Percentiles rank a stretch among this genome's conserved stretches.
Conservation (phyloP, 768 basidiomycete genomes). For the Suillus fuscotomentosus region DNA sequence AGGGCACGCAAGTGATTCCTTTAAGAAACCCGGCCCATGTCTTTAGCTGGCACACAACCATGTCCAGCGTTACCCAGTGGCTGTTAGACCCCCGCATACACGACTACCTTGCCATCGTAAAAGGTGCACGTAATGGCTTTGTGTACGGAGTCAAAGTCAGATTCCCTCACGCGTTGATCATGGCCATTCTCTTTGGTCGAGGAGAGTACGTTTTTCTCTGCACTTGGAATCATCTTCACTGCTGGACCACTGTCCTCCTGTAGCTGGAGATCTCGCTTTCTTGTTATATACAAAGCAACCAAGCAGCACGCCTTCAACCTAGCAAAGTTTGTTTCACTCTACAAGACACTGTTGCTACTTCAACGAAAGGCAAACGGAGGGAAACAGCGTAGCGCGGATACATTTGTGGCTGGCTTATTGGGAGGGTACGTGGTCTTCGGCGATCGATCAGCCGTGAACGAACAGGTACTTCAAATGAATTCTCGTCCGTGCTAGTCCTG, state of each 20-base stretch:
- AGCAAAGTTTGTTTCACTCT: slow-evolving; percentile 90
- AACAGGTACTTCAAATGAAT: slow-evolving; percentile 57
- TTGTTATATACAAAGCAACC: slow-evolving; percentile 77
- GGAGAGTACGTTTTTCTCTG: slow-evolving; percentile 67
- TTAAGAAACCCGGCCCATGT: neutral
- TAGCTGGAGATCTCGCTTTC: slow-evolving; percentile 72
- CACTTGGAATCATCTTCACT: slow-evolving; percentile 8
- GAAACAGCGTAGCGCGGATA: slow-evolving; percentile 78
- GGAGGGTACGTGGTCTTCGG: slow-evolving; percentile 92
- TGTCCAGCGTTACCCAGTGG: slow-evolving; percentile 25
- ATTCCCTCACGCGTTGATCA: slow-evolving; percentile 95
- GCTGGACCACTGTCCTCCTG: slow-evolving; percentile 6
- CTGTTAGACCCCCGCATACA: slow-evolving; percentile 71
- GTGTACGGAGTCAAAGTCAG: slow-evolving; percentile 90
- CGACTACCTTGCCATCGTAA: slow-evolving; percentile 89
- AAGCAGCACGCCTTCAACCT: slow-evolving; percentile 90
- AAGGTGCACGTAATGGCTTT: slow-evolving; percentile 89
- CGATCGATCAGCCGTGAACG: slow-evolving; percentile 83
- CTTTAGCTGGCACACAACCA: slow-evolving; percentile 7
- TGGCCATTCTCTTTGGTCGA: slow-evolving; percentile 91
- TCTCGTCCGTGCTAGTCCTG: slow-evolving; percentile 3
- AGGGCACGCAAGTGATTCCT: neutral
- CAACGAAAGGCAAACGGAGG: slow-evolving; percentile 82
- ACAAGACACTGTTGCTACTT: slow-evolving; percentile 82
- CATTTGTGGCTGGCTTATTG: slow-evolving; percentile 89